Percentiles rank a stretch among this genome's conserved stretches.
Conservation (phyloP, 768 basidiomycete species). For the Suillus ampliporus region DNA sequence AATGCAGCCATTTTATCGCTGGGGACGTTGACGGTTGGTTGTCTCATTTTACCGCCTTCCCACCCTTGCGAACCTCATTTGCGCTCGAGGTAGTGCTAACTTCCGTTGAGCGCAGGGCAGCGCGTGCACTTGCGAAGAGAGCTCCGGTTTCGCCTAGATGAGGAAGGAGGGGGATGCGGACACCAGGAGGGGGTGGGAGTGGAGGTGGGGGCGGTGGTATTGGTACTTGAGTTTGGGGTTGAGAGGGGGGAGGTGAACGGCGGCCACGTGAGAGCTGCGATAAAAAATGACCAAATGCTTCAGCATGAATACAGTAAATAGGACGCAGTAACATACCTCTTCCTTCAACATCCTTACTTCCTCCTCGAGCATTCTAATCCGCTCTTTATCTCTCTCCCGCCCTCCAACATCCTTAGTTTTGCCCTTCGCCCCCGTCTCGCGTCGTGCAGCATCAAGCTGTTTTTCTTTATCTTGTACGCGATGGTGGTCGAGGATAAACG, state of each 20-base stretch:
- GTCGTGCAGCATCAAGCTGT: constrained; percentile 62
- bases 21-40: constrained; percentile 73
- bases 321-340: constrained; percentile 46
- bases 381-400: constrained; percentile 60
- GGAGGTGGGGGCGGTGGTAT: constrained; percentile 53
- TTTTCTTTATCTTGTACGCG: constrained; percentile 63
- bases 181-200: constrained; percentile 35
- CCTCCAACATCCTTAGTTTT: constrained; percentile 40
- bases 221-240: background rate
- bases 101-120: constrained; percentile 70
- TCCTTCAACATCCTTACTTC: constrained; percentile 65
- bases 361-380: constrained; percentile 66
- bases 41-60: constrained; percentile 43
- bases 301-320: background rate
- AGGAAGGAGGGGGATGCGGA: constrained; percentile 29
- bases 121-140: constrained; percentile 65
- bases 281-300: constrained; percentile 5
- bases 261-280: constrained; percentile 53
- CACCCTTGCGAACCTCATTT: constrained; percentile 50
- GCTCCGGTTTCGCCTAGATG: constrained; percentile 12
- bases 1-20: constrained; percentile 87
- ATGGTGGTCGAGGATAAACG: constrained; percentile 40
- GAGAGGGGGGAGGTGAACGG: constrained; percentile 17
- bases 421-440: constrained; percentile 49
- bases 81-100: constrained; percentile 39